Conservation (phyloP, 768 basidiomycete genomes). For the Boletus pseudopeckii region DNA sequence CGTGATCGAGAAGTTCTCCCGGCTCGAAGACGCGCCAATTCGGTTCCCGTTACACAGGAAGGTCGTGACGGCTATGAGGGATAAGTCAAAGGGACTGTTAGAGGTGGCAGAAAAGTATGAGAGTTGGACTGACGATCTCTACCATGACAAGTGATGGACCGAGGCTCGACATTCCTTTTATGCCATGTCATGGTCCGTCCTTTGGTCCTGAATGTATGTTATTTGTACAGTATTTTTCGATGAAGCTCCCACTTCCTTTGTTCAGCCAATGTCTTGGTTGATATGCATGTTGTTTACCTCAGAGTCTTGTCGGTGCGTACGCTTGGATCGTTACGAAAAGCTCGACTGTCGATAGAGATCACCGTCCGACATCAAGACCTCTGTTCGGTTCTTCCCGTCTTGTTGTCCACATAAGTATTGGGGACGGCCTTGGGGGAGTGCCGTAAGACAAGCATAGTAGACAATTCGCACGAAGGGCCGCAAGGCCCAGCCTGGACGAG, state of each 20-base stretch:
- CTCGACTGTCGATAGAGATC: background rate
- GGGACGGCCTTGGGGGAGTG: too few relatives aligned
- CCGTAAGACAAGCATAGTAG: background rate
- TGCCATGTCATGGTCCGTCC: too few relatives aligned
- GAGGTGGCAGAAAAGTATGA: slow-evolving; percentile 11
- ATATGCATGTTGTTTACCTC: background rate
- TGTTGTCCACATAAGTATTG: too few relatives aligned
- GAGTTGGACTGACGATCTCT: slow-evolving; percentile 19
- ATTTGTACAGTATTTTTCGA: background rate
- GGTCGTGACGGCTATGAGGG: slow-evolving; percentile 5
- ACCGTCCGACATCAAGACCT: background rate
- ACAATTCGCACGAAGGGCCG: background rate
- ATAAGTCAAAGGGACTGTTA: slow-evolving; percentile 13
- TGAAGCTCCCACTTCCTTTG: too few relatives aligned
- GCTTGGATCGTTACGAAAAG: background rate
- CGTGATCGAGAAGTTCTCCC: slow-evolving; percentile 15
- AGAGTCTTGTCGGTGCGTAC: background rate
- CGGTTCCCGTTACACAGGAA: slow-evolving; percentile 13
- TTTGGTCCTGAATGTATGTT: background rate
- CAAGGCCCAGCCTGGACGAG: background rate
- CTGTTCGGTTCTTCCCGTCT: background rate
- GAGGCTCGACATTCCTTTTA: too few relatives aligned
- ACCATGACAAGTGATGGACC: background rate
- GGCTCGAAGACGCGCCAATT: slow-evolving; percentile 15
- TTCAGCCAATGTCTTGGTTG: too few relatives aligned